These are phyloP conservation scores for Alternaria brassicicola DNA, from an alignment of 2,329 filamentous ascomycete species.

Conservation along the genomic window DNA sequence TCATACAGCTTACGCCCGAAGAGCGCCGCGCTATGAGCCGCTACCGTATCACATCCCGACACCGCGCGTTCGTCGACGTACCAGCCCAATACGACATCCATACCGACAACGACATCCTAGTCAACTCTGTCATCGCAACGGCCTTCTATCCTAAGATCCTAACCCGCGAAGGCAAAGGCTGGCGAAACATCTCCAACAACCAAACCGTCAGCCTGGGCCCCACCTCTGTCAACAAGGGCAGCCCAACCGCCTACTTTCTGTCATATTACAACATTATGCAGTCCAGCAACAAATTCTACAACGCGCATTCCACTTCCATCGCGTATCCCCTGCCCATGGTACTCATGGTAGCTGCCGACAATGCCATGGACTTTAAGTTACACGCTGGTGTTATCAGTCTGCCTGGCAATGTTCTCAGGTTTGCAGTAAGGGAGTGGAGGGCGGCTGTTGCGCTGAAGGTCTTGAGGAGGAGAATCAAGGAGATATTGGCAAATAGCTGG, in stretches of 20 bases:
- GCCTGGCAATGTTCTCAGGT: constrained; percentile 85
- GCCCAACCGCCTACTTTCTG: constrained; percentile 71
- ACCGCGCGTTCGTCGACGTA: constrained; percentile 81
- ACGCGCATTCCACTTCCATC: constrained; percentile 74
- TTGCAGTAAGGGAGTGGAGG: constrained; percentile 87
- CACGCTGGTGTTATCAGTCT: constrained; percentile 86
- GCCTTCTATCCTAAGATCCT: constrained; percentile 96
- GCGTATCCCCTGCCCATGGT: constrained; percentile 74
- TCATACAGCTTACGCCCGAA: constrained; percentile 74
- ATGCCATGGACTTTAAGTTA: constrained; percentile 77
- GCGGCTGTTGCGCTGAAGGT: constrained; percentile 87
- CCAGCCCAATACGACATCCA: constrained; percentile 76
- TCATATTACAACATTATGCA: constrained; percentile 99
- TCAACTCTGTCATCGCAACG: constrained; percentile 85
- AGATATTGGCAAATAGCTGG: constrained; percentile 75
- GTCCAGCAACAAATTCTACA: constrained; percentile 78
- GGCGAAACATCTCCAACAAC: constrained; percentile 91
- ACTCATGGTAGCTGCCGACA: constrained; percentile 78
- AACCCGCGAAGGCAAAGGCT: constrained; percentile 80
- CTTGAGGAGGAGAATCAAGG: constrained; percentile 73
- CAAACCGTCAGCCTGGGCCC: constrained; percentile 87
- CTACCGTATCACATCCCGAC: constrained; percentile 68
- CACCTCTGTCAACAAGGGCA: constrained; percentile 81
- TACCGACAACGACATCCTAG: constrained; percentile 78
- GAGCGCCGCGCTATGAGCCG: constrained; percentile 73